Evolutionary conservation across 169 alveolate species (phyloP).

Genomic region (Eimeria falciformis): DNA sequence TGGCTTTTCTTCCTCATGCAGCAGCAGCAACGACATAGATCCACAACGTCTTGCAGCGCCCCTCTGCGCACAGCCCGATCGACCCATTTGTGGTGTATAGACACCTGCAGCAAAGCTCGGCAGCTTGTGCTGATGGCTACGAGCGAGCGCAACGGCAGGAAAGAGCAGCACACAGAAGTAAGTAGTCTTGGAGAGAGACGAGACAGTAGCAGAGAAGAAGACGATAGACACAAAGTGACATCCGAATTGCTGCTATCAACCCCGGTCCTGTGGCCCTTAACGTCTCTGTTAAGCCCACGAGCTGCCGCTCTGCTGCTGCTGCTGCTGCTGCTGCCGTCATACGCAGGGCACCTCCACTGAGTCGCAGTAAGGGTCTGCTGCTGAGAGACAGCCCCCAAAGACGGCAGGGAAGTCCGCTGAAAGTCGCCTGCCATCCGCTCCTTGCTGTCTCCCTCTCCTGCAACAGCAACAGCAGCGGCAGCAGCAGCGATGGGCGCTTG

Average conservation of each 20-base stretch:
- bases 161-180: not conserved
- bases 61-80: conserved; percentile 36
- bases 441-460: not conserved
- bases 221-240: not conserved
- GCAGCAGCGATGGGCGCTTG: too few species aligned
- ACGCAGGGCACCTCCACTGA: not conserved
- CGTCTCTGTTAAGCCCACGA: too few species aligned
- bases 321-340: not conserved
- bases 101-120: conserved; percentile 21
- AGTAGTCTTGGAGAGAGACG: not conserved
- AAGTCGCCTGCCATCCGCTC: not conserved
- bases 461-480: not conserved
- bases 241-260: not conserved
- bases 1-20: not conserved
- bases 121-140: conserved; percentile 24
- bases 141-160: conserved; percentile 10
- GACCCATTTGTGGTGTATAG: conserved; percentile 22
- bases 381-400: too few species aligned
- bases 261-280: too few species aligned
- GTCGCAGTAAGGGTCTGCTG: not conserved
- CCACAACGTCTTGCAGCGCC: conserved; percentile 1
- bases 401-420: too few species aligned
- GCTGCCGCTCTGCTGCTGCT: conserved; percentile 1
- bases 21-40: conserved; percentile 32
- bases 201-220: not conserved